Conservation (phyloP, 1,284 basidiomycete species). For the Ceratorhiza oryzae-sativae region DNA sequence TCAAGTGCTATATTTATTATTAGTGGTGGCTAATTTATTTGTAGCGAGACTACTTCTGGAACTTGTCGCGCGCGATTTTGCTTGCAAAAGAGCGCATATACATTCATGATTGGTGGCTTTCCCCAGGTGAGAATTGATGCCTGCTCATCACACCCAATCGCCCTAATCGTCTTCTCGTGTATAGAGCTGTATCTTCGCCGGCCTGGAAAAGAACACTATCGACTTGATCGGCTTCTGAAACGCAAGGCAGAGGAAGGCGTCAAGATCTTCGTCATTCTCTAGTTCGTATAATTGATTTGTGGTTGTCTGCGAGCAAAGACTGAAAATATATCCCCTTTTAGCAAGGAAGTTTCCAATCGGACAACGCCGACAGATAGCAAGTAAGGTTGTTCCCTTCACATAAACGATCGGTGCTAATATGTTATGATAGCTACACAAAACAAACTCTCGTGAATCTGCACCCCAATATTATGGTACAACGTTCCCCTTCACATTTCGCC, state of each 20-base stretch:
- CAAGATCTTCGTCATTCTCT: slow-evolving; percentile 95
- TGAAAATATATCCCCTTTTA: slow-evolving; percentile 47
- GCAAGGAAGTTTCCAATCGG: slow-evolving; percentile 96
- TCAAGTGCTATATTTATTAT: background rate
- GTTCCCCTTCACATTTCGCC: slow-evolving; percentile 96
- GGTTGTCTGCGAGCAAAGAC: background rate
- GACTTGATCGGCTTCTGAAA: slow-evolving; percentile 87
- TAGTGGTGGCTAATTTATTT: slow-evolving; percentile 31
- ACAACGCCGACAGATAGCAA: slow-evolving; percentile 94
- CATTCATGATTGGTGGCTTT: slow-evolving; percentile 97
- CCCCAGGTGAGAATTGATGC: no score
- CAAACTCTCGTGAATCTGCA: slow-evolving; percentile 85
- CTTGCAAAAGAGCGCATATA: slow-evolving; percentile 90
- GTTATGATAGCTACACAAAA: slow-evolving; percentile 81
- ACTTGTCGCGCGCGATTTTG: slow-evolving; percentile 90
- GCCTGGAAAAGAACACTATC: slow-evolving; percentile 84
- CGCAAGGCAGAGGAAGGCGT: slow-evolving; percentile 96
- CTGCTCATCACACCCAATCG: no score
- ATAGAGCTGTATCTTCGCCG: slow-evolving; percentile 87
- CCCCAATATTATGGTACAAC: slow-evolving; percentile 94
- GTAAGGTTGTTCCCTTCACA: slow-evolving; percentile 53
- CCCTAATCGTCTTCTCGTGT: no score
- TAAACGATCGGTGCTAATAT: background rate
- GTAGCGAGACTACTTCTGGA: slow-evolving; percentile 96
- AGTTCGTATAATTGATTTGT: slow-evolving; percentile 60